Percentiles rank a stretch among this genome's conserved stretches.
Conservation (phyloP, 768 basidiomycete genomes). For the Tulasnella sp. region DNA sequence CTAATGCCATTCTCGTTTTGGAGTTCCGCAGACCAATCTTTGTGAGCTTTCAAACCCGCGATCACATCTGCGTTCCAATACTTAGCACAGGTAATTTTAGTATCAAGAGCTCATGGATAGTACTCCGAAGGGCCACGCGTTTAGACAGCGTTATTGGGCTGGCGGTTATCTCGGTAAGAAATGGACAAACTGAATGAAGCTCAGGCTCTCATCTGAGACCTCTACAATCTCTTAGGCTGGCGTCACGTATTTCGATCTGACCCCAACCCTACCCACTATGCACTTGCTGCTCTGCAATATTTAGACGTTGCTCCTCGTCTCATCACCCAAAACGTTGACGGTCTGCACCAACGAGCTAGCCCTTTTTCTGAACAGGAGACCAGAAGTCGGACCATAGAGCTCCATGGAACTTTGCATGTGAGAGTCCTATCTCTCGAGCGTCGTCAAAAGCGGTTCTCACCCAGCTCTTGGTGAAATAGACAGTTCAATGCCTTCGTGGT, state of each 20-base stretch:
- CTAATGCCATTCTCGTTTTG: background rate
- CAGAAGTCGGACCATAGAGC: slow-evolving; percentile 50
- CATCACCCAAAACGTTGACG: slow-evolving; percentile 87
- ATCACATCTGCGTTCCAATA: background rate
- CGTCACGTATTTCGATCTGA: slow-evolving; percentile 69
- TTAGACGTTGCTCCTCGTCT: slow-evolving; percentile 46
- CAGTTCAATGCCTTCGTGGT: slow-evolving; percentile 64
- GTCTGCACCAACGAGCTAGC: slow-evolving; percentile 77
- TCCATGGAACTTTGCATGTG: slow-evolving; percentile 84
- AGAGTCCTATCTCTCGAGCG: slow-evolving; percentile 17
- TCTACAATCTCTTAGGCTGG: slow-evolving; percentile 36
- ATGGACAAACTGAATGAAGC: background rate
- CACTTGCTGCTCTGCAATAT: slow-evolving; percentile 72
- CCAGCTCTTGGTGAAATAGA: slow-evolving; percentile 34
- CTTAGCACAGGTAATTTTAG: slow-evolving; percentile 20
- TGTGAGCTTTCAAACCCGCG: slow-evolving; percentile 24
- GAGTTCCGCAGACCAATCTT: slow-evolving; percentile 45
- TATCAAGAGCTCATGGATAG: slow-evolving; percentile 76
- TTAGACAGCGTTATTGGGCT: slow-evolving; percentile 83
- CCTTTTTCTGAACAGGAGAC: slow-evolving; percentile 26
- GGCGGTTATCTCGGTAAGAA: slow-evolving; percentile 51
- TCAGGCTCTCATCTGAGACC: background rate
- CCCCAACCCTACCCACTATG: slow-evolving; percentile 84
- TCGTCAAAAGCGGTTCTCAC: background rate
- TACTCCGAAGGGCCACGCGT: slow-evolving; percentile 52